Evolutionary conservation across 352 stramenopile genomes (phyloP), one percentile per base, ranked within the genome.

Genomic region (Phytophthora colocasiae): DNA sequence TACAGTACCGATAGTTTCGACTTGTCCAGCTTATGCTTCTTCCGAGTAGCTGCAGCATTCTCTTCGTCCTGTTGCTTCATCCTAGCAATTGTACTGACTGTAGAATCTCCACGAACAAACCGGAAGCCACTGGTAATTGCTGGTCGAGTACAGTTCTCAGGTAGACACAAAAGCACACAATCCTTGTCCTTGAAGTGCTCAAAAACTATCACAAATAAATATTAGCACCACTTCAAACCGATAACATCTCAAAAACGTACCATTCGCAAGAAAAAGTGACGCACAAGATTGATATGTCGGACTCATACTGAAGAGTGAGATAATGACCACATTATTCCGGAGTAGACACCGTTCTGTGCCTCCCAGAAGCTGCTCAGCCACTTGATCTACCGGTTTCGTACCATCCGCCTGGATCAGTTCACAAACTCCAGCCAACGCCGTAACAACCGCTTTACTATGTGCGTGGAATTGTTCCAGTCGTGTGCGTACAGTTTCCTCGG

Each of bases 401-500:
- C 83, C 83, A 29, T 91, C 71, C 12, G 59, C 80, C 26, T 69
- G 48, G 6, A 84, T 58, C 17, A 92, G 52, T 32, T 87, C 75
- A 47, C 81, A 88, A 10, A 71, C 69, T 9, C 70, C 75, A 8
- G 57, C 58, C 3, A 92, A 75, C 36, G 70, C 58, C 0, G 27
- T 53, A 22, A 80, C 62, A 1, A 92, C 74, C 29, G 83, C 66
- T 24, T 81, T 70, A 46, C 81, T 89, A 58, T 91, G 86, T 6
- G 69, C 69, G 67, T 97, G 86, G 58, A 96, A 98, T 41, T 89
- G 83, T 49, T 96, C 67, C 4, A 98, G 73, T 39, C 92, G 72
- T 36, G 95, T 88, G 36, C 86, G 90, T 4, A 98, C 82, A 24
- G 95, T 98, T 60, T 97, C 91, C 14, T 88, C 85, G 0, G 83